phyloP scores from a whole-genome alignment of 805 yeast genomes.

The Cyberlindnera mrakii region DNA sequence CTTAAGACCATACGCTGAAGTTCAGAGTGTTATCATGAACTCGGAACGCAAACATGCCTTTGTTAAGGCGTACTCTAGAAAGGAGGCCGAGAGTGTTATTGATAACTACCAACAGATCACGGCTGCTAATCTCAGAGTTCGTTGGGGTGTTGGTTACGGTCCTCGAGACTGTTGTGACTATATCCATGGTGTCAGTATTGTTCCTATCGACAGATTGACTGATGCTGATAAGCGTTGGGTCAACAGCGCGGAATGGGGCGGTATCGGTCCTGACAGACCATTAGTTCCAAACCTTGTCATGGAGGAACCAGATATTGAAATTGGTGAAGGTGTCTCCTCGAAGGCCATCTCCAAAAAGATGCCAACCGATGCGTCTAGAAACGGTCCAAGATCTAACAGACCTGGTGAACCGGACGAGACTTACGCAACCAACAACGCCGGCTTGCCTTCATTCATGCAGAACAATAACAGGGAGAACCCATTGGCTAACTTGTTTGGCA shows the following conservation, averaged over 20 bases:
- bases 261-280: slow-evolving; percentile 78
- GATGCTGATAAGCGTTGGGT: slow-evolving; percentile 94
- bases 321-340: slow-evolving; percentile 89
- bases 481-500: slow-evolving; percentile 40
- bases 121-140: slow-evolving; percentile 57
- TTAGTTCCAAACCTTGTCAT: slow-evolving; percentile 72
- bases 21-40: slow-evolving; percentile 84
- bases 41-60: slow-evolving; percentile 92
- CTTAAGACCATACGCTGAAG: slow-evolving; percentile 82
- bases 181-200: slow-evolving; percentile 80
- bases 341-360: slow-evolving; percentile 86
- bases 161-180: slow-evolving; percentile 98
- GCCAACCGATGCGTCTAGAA: slow-evolving; percentile 85
- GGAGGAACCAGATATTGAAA: slow-evolving; percentile 97
- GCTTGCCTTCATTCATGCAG: slow-evolving; percentile 26
- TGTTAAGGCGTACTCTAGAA: slow-evolving; percentile 86
- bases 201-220: slow-evolving; percentile 82
- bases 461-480: slow-evolving; percentile 39
- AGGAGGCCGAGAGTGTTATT: slow-evolving; percentile 83
- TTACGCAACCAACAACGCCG: slow-evolving; percentile 21
- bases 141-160: slow-evolving; percentile 99
- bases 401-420: slow-evolving; percentile 44
- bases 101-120: slow-evolving; percentile 62
- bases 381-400: slow-evolving; percentile 76
- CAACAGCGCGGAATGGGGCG: slow-evolving; percentile 91